Evolutionary conservation across 768 basidiomycete genomes (phyloP).

Genomic region (Pholiota microspora): DNA sequence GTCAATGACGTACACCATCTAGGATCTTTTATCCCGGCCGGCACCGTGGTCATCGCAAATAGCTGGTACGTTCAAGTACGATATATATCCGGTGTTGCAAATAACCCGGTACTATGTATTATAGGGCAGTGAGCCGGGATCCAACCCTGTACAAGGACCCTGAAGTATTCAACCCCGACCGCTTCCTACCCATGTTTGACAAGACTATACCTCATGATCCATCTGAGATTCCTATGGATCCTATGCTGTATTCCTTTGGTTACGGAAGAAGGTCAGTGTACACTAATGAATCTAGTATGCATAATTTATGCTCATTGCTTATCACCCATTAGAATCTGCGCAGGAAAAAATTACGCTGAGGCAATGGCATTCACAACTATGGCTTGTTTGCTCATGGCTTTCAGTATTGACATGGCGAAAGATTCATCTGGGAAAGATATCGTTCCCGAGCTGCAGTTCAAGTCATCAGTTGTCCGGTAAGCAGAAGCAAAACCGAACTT

Average conservation of each 20-base stretch:
- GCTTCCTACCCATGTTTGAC: slow-evolving; percentile 25
- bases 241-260: slow-evolving; percentile 24
- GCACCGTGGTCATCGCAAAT: slow-evolving; percentile 31
- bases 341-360: slow-evolving; percentile 25
- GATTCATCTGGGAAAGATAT: slow-evolving; percentile 21
- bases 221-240: slow-evolving; percentile 17
- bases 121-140: slow-evolving; percentile 26
- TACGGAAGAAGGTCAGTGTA: slow-evolving; percentile 23
- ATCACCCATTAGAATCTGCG: slow-evolving; percentile 17
- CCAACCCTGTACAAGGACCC: slow-evolving; percentile 22
- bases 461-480: slow-evolving; percentile 22
- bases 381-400: slow-evolving; percentile 20
- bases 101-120: no score
- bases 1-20: slow-evolving; percentile 14
- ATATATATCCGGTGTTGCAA: no score
- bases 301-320: background rate
- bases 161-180: slow-evolving; percentile 24
- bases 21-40: slow-evolving; percentile 33
- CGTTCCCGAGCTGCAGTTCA: slow-evolving; percentile 21
- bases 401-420: slow-evolving; percentile 17
- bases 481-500: background rate
- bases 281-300: background rate
- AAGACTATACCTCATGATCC: slow-evolving; percentile 17
- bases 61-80: slow-evolving; percentile 19
- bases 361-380: slow-evolving; percentile 23